Conservation (phyloP, 2,329 filamentous ascomycete genomes). For the Xylariaceae sp. region DNA sequence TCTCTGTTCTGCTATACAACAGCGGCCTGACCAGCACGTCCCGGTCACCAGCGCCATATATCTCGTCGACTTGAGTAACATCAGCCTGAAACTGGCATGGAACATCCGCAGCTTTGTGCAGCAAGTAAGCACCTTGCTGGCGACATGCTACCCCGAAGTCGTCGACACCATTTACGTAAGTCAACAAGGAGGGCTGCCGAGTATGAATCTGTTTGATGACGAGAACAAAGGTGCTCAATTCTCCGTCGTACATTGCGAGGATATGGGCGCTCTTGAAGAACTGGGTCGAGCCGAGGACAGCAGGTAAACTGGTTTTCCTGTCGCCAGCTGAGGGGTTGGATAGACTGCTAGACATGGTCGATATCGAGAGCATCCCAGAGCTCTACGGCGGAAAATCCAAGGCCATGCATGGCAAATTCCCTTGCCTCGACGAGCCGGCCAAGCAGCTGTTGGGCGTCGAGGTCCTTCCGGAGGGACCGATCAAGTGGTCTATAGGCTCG, state of each 20-base stretch:
- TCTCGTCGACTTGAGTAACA: constrained; percentile 6
- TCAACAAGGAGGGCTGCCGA: too few relatives aligned
- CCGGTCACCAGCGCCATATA: constrained; percentile 8
- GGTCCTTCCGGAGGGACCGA: constrained; percentile 9
- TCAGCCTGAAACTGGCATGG: constrained; percentile 9
- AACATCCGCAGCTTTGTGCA: constrained; percentile 9
- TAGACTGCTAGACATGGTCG: constrained; percentile 6
- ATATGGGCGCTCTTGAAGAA: constrained; percentile 9
- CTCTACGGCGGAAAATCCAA: constrained; percentile 10
- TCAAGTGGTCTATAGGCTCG: constrained; percentile 8
- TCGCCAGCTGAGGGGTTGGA: constrained; percentile 3
- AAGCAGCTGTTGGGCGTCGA: constrained; percentile 7
- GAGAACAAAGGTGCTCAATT: constrained; percentile 3
- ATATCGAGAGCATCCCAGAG: constrained; percentile 12
- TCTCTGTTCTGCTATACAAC: constrained; percentile 8
- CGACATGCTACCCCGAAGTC: constrained; percentile 13
- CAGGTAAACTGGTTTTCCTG: constrained; percentile 7
- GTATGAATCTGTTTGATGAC: too few relatives aligned
- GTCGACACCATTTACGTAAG: constrained; percentile 9
- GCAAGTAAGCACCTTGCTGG: constrained; percentile 6
- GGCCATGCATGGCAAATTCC: constrained; percentile 2
- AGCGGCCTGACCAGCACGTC: constrained; percentile 3
- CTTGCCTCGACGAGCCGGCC: neutral
- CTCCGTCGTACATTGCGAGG: constrained; percentile 8
- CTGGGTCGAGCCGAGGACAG: constrained; percentile 12